phyloP scores from a whole-genome alignment of 257 asterid species.

The Galeopsis tetrahit region DNA sequence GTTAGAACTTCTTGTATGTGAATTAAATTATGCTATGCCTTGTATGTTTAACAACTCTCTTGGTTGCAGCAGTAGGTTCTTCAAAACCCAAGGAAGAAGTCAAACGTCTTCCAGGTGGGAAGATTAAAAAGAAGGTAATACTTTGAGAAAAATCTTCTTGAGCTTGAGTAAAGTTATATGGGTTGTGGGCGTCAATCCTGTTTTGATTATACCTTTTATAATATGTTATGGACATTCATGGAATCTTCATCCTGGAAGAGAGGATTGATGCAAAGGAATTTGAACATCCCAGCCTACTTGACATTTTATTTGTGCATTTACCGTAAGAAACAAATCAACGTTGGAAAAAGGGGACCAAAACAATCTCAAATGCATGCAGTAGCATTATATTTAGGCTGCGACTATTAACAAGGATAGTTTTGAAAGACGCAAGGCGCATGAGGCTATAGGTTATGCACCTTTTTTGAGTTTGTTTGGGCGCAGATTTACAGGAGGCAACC shows the following conservation, averaged over 20 bases:
- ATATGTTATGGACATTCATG: neutral
- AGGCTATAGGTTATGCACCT: too few species aligned
- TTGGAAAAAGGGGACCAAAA: neutral
- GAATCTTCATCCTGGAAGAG: neutral
- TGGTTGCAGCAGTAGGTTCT: constrained; percentile 66
- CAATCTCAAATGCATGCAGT: neutral
- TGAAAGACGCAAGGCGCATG: too few species aligned
- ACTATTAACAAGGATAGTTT: neutral
- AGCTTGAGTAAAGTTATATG: constrained; percentile 20
- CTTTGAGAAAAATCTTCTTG: neutral
- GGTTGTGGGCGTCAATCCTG: constrained; percentile 9
- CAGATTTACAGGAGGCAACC: too few species aligned
- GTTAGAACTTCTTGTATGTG: constrained; percentile 20
- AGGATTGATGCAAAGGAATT: constrained; percentile 19
- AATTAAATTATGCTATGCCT: constrained; percentile 15
- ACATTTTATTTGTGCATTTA: neutral
- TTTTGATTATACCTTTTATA: neutral
- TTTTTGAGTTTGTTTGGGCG: too few species aligned
- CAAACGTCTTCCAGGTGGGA: constrained; percentile 98
- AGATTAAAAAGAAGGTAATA: constrained; percentile 88
- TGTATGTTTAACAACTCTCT: constrained; percentile 24
- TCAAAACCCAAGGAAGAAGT: constrained; percentile 93
- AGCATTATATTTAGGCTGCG: neutral
- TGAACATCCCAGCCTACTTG: neutral
- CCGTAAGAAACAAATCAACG: neutral